Conservation (phyloP, 2,329 filamentous ascomycete genomes). For the Pyrenochaeta sp. region DNA sequence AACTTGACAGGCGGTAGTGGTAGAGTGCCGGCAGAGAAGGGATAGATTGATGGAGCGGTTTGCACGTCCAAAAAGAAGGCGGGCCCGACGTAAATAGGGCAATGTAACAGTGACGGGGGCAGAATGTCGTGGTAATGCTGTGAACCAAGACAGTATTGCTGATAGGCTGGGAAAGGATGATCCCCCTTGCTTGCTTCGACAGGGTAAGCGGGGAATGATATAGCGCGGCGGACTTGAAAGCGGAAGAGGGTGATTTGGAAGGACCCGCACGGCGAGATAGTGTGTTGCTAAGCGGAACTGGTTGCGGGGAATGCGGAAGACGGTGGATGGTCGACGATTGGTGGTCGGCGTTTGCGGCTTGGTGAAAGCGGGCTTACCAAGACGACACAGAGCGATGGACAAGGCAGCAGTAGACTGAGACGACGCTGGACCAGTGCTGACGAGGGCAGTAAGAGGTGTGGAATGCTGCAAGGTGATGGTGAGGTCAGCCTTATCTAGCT, state of each 20-base stretch:
- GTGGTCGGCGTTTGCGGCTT: conserved; percentile 22
- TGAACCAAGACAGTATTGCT: conserved; percentile 36
- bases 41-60: conserved; percentile 11
- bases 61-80: conserved; percentile 16
- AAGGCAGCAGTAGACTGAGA: conserved; percentile 11
- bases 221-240: conserved; percentile 21
- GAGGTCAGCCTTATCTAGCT: conserved; percentile 38
- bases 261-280: conserved; percentile 14
- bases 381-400: conserved; percentile 3
- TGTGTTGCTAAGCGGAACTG: conserved; percentile 6
- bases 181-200: conserved; percentile 23
- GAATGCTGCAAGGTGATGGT: conserved; percentile 20
- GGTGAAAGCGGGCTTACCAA: conserved; percentile 27
- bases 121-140: conserved; percentile 19
- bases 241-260: conserved; percentile 21
- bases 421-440: conserved; percentile 10
- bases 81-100: conserved; percentile 29
- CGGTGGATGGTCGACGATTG: conserved; percentile 28
- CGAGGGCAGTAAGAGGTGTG: conserved; percentile 5
- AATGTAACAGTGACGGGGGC: conserved; percentile 25
- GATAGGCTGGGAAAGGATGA: conserved; percentile 32
- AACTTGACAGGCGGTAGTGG: conserved; percentile 12
- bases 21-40: conserved; percentile 11
- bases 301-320: conserved; percentile 22
- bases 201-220: conserved; percentile 21